phyloP scores from a whole-genome alignment of 1,139 yeast genomes.

The Blastobotrys arbuscula region DNA sequence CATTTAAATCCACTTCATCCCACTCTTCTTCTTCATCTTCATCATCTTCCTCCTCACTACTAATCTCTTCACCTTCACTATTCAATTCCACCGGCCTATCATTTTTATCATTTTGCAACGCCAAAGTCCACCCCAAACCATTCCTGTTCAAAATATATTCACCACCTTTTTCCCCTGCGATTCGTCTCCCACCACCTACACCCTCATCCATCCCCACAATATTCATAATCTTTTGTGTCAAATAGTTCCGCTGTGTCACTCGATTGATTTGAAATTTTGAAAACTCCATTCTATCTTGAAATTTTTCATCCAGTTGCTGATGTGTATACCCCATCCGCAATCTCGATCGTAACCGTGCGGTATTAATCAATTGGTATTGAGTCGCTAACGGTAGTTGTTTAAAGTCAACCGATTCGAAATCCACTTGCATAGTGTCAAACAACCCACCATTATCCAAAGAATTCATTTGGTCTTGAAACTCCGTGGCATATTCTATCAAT shows the following conservation, averaged over 20 bases:
- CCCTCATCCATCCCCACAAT: conserved; percentile 78
- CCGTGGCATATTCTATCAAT: conserved; percentile 53
- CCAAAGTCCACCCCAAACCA: conserved; percentile 82
- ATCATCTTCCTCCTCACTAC: conserved; percentile 27
- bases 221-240: conserved; percentile 82
- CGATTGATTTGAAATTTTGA: conserved; percentile 89
- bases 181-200: conserved; percentile 44
- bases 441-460: conserved; percentile 21
- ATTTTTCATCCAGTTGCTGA: conserved; percentile 72
- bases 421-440: conserved; percentile 32
- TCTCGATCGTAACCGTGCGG: conserved; percentile 75
- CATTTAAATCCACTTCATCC: conserved; percentile 49
- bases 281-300: conserved; percentile 83
- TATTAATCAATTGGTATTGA: conserved; percentile 82
- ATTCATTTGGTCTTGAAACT: conserved; percentile 58
- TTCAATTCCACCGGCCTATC: conserved; percentile 19
- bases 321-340: conserved; percentile 92
- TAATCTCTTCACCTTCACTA: conserved; percentile 17
- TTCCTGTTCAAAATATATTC: conserved; percentile 72
- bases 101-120: conserved; percentile 45
- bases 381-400: conserved; percentile 58
- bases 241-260: conserved; percentile 85
- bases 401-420: conserved; percentile 38
- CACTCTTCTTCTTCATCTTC: conserved; percentile 49
- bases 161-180: conserved; percentile 80